phyloP scores from a whole-genome alignment of 257 asterid species.

The Solanum chmielewskii region DNA sequence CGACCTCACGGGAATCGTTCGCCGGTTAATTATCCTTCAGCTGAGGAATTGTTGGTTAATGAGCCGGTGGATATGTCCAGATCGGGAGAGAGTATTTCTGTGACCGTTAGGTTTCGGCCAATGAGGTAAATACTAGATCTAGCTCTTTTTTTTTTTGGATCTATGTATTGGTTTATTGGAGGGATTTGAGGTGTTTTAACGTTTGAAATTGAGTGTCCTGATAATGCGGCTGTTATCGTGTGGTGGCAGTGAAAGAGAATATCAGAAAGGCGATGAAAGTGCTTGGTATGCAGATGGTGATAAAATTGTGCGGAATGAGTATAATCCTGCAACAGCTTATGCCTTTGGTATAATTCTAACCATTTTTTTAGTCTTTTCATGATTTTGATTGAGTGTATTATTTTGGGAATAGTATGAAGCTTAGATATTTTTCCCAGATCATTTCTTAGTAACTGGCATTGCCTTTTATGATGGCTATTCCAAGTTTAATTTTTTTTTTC shows the following conservation, averaged over 20 bases:
- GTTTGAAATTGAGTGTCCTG: conserved; percentile 23
- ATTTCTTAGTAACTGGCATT: background rate
- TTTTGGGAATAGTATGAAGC: background rate
- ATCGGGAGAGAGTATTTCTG: conserved; percentile 92
- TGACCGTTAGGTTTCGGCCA: conserved; percentile 76
- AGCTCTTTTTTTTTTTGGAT: background rate
- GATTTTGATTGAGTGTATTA: conserved; percentile 1
- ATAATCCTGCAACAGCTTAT: conserved; percentile 72
- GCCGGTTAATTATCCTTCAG: conserved; percentile 51
- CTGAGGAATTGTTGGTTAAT: conserved; percentile 50
- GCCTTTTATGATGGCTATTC: background rate
- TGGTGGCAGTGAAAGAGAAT: conserved; percentile 79
- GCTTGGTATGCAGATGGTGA: conserved; percentile 89
- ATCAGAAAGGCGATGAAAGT: conserved; percentile 85
- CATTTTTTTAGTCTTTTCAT: background rate
- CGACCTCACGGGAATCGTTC: conserved; percentile 24
- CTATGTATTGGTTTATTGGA: conserved; percentile 3
- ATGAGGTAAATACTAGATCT: background rate
- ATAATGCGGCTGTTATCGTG: conserved; percentile 1
- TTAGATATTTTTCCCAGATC: background rate
- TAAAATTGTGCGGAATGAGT: conserved; percentile 78
- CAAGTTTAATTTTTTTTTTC: background rate
- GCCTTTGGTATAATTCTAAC: conserved; percentile 59
- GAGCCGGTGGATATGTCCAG: conserved; percentile 60
- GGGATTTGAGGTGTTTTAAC: background rate